Evolutionary conservation across 2,329 filamentous ascomycete species (phyloP), one percentile per base, ranked within the genome.

Genomic region (Fusarium penzigii): DNA sequence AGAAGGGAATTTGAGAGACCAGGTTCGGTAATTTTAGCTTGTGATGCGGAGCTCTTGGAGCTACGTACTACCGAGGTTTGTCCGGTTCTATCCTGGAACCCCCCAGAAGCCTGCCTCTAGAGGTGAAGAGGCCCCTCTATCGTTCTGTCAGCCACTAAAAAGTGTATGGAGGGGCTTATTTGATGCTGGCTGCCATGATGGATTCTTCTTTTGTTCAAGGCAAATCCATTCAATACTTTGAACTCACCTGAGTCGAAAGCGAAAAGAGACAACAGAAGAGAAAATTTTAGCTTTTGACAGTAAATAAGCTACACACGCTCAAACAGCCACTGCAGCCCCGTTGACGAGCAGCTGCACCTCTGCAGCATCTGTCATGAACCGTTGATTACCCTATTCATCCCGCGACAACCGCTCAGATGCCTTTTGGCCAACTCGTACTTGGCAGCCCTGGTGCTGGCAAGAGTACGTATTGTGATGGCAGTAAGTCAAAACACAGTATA

Each of bases 381-480:
- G 56, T 60, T 67, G 62, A 68, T 46, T 39, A 17, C 20, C 20
- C 20, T 25, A 25, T 25, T 41, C 43, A 42, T 43, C 44, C 47
- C 41, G 46, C 45, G 44, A 59, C 47, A 56, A 55, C 57, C 46
- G 53, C 25, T 59, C 65, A 64, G 29, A 85, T 85, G 82, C 81
- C 82, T 45, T 85, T 85, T 65, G 82, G 79, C 53, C 89, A 96
- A 75, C 85, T 97, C 41, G 86, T 96, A 38, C 86, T 96, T 65
- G 94, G 94, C n/a, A 93, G 92, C 61, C 94, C 94, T 7, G 94
- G 94, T 65, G 86, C 92, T 29, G 94, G 94, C 55, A 99, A 99
- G 77, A 97, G 92, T 59, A 99, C 94, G 8, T 97, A 96, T 71
- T 97, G 93, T 78, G 91, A 97, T 85, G 94, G 94, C 69, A 96